Evolutionary conservation across 2,329 filamentous ascomycete genomes (phyloP).

Genomic region (Aspergillus piperis): DNA sequence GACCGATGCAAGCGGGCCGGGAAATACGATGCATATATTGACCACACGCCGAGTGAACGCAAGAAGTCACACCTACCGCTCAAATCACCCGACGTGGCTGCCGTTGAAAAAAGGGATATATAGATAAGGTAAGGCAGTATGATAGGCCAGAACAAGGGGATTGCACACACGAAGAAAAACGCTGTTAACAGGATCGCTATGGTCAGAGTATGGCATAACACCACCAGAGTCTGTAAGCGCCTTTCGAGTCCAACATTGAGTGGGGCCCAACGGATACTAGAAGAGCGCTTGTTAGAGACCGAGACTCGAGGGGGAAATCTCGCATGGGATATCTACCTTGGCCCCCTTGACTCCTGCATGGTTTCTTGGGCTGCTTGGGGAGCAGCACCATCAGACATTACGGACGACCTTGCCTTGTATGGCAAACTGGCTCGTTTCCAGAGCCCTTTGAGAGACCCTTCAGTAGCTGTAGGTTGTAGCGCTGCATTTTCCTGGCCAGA

Average conservation of each 20-base stretch:
- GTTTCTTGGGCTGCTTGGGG: background rate
- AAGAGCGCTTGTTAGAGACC: background rate
- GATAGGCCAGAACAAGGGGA: constrained; percentile 87
- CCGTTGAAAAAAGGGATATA: constrained; percentile 72
- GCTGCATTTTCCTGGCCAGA: background rate
- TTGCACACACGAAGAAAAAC: constrained; percentile 90
- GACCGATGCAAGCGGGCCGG: constrained; percentile 86
- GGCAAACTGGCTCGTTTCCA: background rate
- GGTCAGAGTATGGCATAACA: constrained; percentile 71
- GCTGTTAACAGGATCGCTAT: constrained; percentile 70
- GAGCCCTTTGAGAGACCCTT: background rate
- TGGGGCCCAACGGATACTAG: constrained; percentile 79
- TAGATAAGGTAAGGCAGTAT: constrained; percentile 78
- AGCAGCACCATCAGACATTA: background rate
- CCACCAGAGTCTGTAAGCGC: constrained; percentile 75
- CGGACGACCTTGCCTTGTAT: background rate
- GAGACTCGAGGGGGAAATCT: background rate
- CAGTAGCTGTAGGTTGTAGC: background rate
- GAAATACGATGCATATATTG: constrained; percentile 88
- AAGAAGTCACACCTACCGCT: constrained; percentile 73
- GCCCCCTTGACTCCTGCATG: background rate
- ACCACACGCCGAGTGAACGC: constrained; percentile 76
- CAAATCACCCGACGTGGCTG: constrained; percentile 73
- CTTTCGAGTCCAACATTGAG: constrained; percentile 70
- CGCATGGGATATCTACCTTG: background rate